phyloP scores from a whole-genome alignment of 225 moss, liverwort and hornwort genomes.

The Physcomitrium patens region DNA sequence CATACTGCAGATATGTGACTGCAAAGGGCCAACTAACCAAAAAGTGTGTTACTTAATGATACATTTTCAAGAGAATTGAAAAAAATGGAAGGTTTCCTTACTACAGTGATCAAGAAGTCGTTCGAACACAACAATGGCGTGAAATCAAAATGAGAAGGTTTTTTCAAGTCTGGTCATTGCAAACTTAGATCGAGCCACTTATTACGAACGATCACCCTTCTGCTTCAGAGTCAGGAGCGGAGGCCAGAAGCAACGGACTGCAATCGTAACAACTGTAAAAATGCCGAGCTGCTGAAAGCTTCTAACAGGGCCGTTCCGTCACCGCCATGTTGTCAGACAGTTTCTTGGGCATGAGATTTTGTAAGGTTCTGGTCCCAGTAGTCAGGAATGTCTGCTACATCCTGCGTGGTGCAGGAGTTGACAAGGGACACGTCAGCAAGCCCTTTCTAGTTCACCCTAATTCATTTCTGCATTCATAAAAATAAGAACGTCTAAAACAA shows the following conservation, averaged over 20 bases:
- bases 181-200: background rate
- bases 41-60: background rate
- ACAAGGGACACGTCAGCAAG: slow-evolving; percentile 7
- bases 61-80: background rate
- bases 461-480: slow-evolving; percentile 2
- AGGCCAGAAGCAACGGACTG: slow-evolving; percentile 19
- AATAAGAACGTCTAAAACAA: background rate
- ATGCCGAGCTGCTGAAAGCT: background rate
- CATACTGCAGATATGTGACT: background rate
- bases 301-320: slow-evolving; percentile 1
- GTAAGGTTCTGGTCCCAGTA: background rate
- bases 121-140: background rate
- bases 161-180: background rate
- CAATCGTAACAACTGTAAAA: background rate
- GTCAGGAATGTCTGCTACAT: slow-evolving; percentile 23
- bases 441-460: background rate
- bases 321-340: slow-evolving; percentile 25
- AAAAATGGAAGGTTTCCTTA: background rate
- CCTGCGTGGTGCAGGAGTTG: background rate
- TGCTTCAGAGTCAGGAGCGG: slow-evolving; percentile 5
- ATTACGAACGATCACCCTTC: background rate
- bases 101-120: background rate
- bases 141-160: background rate
- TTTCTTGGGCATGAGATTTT: slow-evolving; percentile 8
- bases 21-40: background rate